These are phyloP conservation scores for Heterobasidion irregulare DNA, from an alignment of 1,284 basidiomycete species.

Conservation along the genomic window DNA sequence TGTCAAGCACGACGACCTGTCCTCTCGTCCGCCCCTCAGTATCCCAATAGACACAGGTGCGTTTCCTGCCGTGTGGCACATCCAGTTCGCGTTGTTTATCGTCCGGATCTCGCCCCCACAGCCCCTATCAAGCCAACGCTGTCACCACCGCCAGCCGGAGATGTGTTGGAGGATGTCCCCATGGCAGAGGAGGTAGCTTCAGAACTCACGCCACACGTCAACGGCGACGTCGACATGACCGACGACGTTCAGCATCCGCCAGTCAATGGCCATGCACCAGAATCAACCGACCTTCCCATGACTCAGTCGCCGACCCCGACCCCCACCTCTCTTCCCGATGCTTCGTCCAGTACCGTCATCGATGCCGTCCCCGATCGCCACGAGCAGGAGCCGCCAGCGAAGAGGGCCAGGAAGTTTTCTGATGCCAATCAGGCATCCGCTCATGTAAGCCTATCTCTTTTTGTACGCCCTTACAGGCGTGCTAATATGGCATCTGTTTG, in stretches of 20 bases:
- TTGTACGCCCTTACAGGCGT: conserved; percentile 44
- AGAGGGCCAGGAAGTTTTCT: conserved; percentile 46
- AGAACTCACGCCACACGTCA: conserved; percentile 6
- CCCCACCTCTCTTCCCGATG: conserved; percentile 20
- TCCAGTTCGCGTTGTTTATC: not conserved
- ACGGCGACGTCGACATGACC: conserved; percentile 7
- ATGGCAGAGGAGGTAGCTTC: conserved; percentile 32
- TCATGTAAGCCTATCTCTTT: conserved; percentile 49
- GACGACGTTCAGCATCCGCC: conserved; percentile 34
- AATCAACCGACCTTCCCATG: conserved; percentile 21
- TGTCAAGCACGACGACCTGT: conserved; percentile 30
- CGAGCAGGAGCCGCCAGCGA: conserved; percentile 62
- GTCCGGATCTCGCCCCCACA: conserved; percentile 36
- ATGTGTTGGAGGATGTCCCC: conserved; percentile 43
- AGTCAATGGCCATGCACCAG: conserved; percentile 24
- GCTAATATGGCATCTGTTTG: conserved; percentile 35
- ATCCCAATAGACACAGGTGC: conserved; percentile 44
- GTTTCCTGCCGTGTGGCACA: conserved; percentile 9
- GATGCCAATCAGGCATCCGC: conserved; percentile 45
- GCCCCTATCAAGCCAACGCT: conserved; percentile 36
- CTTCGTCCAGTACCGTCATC: conserved; percentile 25
- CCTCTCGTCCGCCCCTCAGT: conserved; percentile 33
- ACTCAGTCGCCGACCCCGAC: conserved; percentile 31
- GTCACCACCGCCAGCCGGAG: conserved; percentile 36
- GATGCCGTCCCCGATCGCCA: conserved; percentile 41